phyloP scores from a whole-genome alignment of 208 protist genomes.

The Jaenimonas drosophilae region DNA sequence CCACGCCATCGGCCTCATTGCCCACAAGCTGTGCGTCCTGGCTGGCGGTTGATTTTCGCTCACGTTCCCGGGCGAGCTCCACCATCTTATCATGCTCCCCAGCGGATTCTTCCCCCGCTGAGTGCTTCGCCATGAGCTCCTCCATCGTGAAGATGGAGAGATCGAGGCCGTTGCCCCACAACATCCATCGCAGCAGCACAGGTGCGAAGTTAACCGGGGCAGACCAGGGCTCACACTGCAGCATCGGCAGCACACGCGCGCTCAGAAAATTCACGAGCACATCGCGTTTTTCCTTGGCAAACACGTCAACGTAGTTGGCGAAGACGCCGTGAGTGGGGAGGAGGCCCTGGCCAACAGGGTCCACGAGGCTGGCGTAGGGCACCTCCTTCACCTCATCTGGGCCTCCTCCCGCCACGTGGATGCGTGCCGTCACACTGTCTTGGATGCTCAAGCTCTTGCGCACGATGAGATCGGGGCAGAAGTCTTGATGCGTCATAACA shows the following conservation, averaged over 20 bases:
- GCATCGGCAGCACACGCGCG: slow-evolving; percentile 57
- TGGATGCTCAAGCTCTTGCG: no score
- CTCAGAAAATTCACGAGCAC: slow-evolving; percentile 55
- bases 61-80: slow-evolving; percentile 18
- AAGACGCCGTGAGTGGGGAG: slow-evolving; percentile 22
- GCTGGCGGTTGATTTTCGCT: slow-evolving; percentile 13
- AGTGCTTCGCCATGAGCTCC: slow-evolving; percentile 30
- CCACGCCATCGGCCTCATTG: slow-evolving; percentile 39
- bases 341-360: slow-evolving; percentile 9
- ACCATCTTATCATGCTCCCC: not conserved
- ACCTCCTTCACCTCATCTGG: not conserved
- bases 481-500: not conserved
- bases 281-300: slow-evolving; percentile 48
- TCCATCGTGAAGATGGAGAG: slow-evolving; percentile 85
- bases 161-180: slow-evolving; percentile 84
- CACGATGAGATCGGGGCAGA: no score
- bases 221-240: slow-evolving; percentile 60
- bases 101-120: not conserved
- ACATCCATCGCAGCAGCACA: slow-evolving; percentile 67
- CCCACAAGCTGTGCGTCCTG: slow-evolving; percentile 52
- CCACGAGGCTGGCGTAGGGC: slow-evolving; percentile 6
- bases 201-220: slow-evolving; percentile 27
- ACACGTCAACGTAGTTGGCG: slow-evolving; percentile 68
- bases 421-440: no score
- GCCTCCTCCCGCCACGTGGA: no score